Evolutionary conservation across 371 early-diverging fungal species (phyloP).

Genomic region (Rhizopus delemar): DNA sequence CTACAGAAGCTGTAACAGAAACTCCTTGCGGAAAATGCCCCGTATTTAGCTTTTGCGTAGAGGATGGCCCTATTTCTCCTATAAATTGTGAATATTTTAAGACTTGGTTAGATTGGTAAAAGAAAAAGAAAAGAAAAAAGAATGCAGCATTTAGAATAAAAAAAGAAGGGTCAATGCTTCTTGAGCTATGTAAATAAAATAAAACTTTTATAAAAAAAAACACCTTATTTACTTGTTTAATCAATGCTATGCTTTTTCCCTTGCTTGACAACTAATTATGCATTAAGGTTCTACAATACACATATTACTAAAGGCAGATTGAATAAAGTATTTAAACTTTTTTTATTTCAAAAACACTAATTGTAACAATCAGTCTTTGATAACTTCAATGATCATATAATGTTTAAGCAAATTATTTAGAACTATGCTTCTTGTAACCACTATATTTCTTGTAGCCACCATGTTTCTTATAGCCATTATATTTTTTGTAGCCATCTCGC

Average conservation of each 20-base stretch:
- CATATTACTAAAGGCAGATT: too few species aligned
- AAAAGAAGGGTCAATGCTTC: background rate
- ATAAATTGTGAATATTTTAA: constrained; percentile 75
- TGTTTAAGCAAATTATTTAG: too few species aligned
- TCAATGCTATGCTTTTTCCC: background rate
- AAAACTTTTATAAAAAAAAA: too few species aligned
- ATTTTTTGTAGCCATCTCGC: background rate
- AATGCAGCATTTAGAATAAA: background rate
- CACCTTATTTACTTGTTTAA: too few species aligned
- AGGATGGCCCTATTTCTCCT: constrained; percentile 76
- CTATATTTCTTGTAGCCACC: background rate
- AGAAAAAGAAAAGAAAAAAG: background rate
- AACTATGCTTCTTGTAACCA: too few species aligned
- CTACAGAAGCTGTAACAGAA: constrained; percentile 64
- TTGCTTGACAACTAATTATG: background rate
- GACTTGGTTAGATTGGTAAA: constrained; percentile 70
- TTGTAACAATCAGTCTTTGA: too few species aligned
- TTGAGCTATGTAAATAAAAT: background rate
- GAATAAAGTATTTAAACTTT: background rate
- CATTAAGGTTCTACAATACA: too few species aligned
- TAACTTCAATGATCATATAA: too few species aligned
- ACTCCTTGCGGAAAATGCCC: constrained; percentile 88
- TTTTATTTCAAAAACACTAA: background rate
- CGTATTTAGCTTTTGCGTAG: constrained; percentile 68
- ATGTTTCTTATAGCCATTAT: background rate